Evolutionary conservation across 345 rosid species (phyloP), one percentile per base, ranked within the genome.

Genomic region (Pelargonium nanum): DNA sequence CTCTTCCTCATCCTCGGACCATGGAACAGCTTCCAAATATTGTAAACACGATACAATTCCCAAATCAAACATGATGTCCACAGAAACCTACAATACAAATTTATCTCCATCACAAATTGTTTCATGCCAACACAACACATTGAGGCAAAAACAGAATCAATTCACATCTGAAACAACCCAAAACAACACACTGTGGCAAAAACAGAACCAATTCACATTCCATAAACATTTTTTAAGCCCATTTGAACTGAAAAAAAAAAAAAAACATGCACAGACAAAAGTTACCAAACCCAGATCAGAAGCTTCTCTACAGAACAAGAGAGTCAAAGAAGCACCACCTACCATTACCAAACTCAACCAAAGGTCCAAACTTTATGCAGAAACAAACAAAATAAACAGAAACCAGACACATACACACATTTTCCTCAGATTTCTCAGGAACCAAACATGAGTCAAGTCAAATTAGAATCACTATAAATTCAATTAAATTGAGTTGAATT

Each of bases 11-110:
- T 78, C 87, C 66, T 75, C 78, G 24, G 98, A 82, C 97, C 98
- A 92, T 19, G 96, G 97, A 58, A 81, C 83, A 50, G 93, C 94
- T 82, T 92, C 98, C 75, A 92, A 76, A 76, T 87, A 84, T 73
- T 85, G 87, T 57, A 92, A 68, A 77, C 97, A 89, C 24, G 89
- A 80, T 66, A 6, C 53, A 40, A 89, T 78, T 25, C 98, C 98
- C 10, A 56, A 68, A 61, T 87, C 86, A 78, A 86, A 92, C 82
- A 72, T 71, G 24, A 89, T 74, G 21, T 86, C 96, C 1, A 85
- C 83, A 80, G 83, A 88, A 55, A 92, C 96, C 98, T 86, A 71
- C 50, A 66, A 59, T 4, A 55, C 32, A 44, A 22, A 9, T 40
- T 40, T 40, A 10, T 40, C 15, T 40, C 48, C 0, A 17, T 40